Conservation (phyloP, 371 early-diverging fungal genomes). For the Rhizopus microsporus region DNA sequence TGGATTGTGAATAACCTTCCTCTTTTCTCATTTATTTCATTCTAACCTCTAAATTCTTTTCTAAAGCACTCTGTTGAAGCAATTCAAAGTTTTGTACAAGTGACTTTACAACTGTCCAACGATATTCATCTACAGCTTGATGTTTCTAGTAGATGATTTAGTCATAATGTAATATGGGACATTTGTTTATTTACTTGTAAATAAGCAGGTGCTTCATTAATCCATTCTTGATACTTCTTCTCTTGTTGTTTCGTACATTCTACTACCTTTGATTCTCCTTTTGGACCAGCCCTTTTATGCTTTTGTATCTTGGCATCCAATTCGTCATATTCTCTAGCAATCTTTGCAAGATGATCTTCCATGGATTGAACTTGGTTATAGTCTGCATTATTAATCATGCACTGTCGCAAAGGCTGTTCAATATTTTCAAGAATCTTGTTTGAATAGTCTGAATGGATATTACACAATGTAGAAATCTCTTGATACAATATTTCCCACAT, state of each 20-base stretch:
- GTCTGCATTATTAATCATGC: constrained; percentile 6
- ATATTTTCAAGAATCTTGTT: constrained; percentile 14
- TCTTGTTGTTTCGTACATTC: constrained; percentile 33
- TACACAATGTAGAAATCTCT: constrained; percentile 15
- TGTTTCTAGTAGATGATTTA: constrained; percentile 33
- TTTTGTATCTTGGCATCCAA: constrained; percentile 14
- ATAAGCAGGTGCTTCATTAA: constrained; percentile 40
- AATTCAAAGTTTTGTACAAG: constrained; percentile 44
- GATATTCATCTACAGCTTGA: constrained; percentile 50
- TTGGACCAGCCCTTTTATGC: constrained; percentile 22
- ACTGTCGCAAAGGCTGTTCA: constrained; percentile 21
- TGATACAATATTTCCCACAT: constrained; percentile 25
- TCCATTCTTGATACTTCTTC: constrained; percentile 38
- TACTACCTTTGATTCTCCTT: constrained; percentile 22
- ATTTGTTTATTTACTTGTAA: constrained; percentile 33
- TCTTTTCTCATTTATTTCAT: constrained; percentile 18
- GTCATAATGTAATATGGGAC: neutral
- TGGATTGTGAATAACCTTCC: constrained; percentile 6
- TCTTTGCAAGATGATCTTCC: constrained; percentile 6
- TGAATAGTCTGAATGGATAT: constrained; percentile 22
- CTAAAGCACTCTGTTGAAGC: constrained; percentile 48
- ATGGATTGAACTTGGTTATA: constrained; percentile 16
- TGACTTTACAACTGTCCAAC: constrained; percentile 43
- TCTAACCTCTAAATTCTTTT: constrained; percentile 23
- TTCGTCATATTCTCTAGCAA: constrained; percentile 12